Base-by-base conservation (phyloP, 208 protist species). In the Trypanosoma conorhini region DNA sequence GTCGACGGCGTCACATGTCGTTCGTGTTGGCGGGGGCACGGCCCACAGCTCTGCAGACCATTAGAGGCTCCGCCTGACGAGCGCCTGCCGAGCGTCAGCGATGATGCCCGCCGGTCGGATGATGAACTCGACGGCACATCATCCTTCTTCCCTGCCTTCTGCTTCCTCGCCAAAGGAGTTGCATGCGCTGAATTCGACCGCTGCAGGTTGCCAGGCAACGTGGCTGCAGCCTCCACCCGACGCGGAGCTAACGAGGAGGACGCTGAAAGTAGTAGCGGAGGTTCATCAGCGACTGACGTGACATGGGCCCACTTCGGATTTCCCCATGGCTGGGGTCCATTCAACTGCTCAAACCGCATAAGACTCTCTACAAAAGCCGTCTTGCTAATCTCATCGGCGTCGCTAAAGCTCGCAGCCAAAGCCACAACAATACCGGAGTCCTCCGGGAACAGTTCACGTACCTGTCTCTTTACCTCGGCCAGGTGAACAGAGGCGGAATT, bases 291-390 rank as follows among this genome's bases (percentile, higher is more conserved):
- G 24, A 44, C 30, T 24, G 60, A 46, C 7, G 1, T 8, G n/a
- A 54, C 48, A 44, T 58, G 0, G 22, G 35, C 58, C n/a, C 63
- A 24, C 24, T 26, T 56, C 0, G 81, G 79, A 19, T 83, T 30
- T 35, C 74, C 85, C 79, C 83, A 91, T 15, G 76, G 70, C 62
- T 88, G 87, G 21, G 84, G 72, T 3, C 85, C 87, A 68, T 89
- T 60, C 33, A 52, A 28, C 22, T 54, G 58, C 55, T 91, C 81
- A 58, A 87, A 92, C 28, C 54, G 55, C 22, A 70, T 67, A 30
- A 93, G 72, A n/a, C 81, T 78, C 13, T 73, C 79, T 57, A 93
- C 81, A 62, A 96, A 96, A 17, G 31, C 68, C 5, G 22, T 17
- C 69, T 86, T 87, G 22, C 75, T 74, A 31, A 93, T 79, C 12